Evolutionary conservation across 2,329 filamentous ascomycete genomes (phyloP), one percentile per base, ranked within the genome.

Genomic region (Alternaria triticina): DNA sequence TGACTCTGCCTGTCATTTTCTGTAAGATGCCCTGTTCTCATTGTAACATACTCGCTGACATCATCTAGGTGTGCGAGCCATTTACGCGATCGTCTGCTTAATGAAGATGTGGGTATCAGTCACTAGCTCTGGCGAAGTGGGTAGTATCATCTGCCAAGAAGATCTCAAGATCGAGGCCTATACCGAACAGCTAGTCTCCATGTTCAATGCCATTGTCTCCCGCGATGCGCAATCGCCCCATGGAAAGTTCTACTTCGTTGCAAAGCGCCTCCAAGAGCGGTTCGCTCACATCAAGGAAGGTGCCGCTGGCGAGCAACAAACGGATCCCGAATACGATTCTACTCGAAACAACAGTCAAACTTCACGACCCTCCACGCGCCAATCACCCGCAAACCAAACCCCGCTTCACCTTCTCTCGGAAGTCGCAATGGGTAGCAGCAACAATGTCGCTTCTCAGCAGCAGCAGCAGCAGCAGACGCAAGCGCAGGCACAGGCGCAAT

Each of bases 101-200:
- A 87, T 88, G 77, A 88, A 88, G 70, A 84, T 89, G 80, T 87
- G 86, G 76, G 85, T 87, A 51, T 85, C 86, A 1, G 82, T 84
- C 7, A 83, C 81, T 5, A 81, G 79, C n/a, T 83, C 83, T 5
- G 80, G 79, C 20, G 84, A 86, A 68, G 77, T 86, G 2, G 81
- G 82, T 54, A 84, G 80, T 64, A 80, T 85, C 58, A 83, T 86
- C 74, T 81, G 81, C 43, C 79, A 82, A 36, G 80, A 84, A 46
- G 80, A 82, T 46, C 74, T 86, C 10, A 76, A 79, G n/a, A 81
- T 86, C 23, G 83, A 85, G 36, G 69, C 78, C 58, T 83, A 82
- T 62, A 77, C 83, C n/a, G 82, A 83, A 57, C 79, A 79, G 20
- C 71, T 85, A 33, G 82, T 84, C 63, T 71, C 76, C 43, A 75